These are phyloP conservation scores for Phytophthora syringae DNA, from an alignment of 352 stramenopile genomes.

Conservation along the genomic window DNA sequence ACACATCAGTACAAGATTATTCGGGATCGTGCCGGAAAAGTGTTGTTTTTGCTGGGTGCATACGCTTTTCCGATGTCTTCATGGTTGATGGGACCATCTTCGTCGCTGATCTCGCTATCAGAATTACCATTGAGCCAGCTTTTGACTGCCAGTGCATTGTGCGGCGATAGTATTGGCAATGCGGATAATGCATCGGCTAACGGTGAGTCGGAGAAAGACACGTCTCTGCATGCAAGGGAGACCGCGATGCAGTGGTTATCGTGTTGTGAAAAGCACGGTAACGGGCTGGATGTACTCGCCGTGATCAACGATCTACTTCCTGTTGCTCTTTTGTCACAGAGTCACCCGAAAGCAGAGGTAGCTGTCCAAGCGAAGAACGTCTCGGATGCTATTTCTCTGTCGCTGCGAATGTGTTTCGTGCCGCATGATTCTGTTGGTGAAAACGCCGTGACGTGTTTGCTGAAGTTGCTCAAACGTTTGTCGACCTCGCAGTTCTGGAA, in stretches of 20 bases:
- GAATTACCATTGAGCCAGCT: conserved; percentile 29
- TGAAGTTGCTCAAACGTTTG: conserved; percentile 54
- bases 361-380: conserved; percentile 70
- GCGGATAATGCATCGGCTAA: conserved; percentile 11
- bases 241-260: conserved; percentile 77
- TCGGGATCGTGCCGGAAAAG: conserved; percentile 59
- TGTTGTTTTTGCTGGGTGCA: conserved; percentile 62
- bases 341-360: conserved; percentile 71
- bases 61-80: conserved; percentile 8
- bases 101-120: not conserved
- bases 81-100: not conserved
- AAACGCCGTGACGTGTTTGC: conserved; percentile 31
- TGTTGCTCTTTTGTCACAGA: conserved; percentile 73
- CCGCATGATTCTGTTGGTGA: conserved; percentile 12
- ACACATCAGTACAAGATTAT: conserved; percentile 86
- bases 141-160: conserved; percentile 8
- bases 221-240: conserved; percentile 57
- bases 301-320: conserved; percentile 62
- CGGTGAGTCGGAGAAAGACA: conserved; percentile 24
- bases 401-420: conserved; percentile 58
- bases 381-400: conserved; percentile 60
- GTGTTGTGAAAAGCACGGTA: conserved; percentile 56
- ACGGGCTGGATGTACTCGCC: conserved; percentile 47
- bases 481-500: conserved; percentile 61
- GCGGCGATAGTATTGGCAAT: conserved; percentile 3